phyloP scores from a whole-genome alignment of 768 basidiomycete genomes.

The Stropharia rugosoannulata region DNA sequence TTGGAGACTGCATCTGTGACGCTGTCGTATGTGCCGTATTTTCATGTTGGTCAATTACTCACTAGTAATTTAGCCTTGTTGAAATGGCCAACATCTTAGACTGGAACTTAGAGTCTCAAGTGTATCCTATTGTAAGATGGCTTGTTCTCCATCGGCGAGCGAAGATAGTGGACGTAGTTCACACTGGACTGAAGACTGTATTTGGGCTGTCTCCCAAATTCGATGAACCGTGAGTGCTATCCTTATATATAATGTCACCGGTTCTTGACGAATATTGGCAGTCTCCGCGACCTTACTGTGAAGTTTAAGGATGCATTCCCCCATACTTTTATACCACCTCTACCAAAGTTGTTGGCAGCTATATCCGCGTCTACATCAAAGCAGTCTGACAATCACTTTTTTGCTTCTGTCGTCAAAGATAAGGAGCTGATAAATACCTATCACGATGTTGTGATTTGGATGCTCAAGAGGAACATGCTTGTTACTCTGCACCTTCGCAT shows the following conservation, averaged over 20 bases:
- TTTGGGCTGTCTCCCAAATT: conserved; percentile 75
- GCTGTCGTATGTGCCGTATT: conserved; percentile 59
- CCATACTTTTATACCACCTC: conserved; percentile 58
- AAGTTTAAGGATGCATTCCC: conserved; percentile 67
- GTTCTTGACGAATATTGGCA: not conserved
- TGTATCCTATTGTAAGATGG: conserved; percentile 91
- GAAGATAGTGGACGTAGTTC: conserved; percentile 85
- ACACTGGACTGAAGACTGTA: conserved; percentile 74
- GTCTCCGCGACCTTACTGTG: conserved; percentile 43
- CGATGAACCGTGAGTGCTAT: conserved; percentile 50
- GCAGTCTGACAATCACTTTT: conserved; percentile 72
- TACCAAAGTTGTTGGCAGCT: conserved; percentile 71
- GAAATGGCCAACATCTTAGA: conserved; percentile 82
- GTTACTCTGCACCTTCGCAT: conserved; percentile 84
- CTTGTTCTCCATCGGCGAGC: conserved; percentile 89
- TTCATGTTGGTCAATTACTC: not conserved
- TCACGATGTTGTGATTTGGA: conserved; percentile 85
- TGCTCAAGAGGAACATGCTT: conserved; percentile 84
- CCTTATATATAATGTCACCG: not conserved
- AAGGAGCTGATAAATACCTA: conserved; percentile 71
- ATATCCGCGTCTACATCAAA: conserved; percentile 71
- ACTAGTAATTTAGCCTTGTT: conserved; percentile 47
- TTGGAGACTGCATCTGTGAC: conserved; percentile 72
- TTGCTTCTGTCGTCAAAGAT: conserved; percentile 70
- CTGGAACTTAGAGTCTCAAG: conserved; percentile 79